A percentile compares a stretch with the other conserved stretches of the same genome.
Evolutionary conservation across 31 red algal species (phyloP).

Genomic region (Porphyra umbilicalis): DNA sequence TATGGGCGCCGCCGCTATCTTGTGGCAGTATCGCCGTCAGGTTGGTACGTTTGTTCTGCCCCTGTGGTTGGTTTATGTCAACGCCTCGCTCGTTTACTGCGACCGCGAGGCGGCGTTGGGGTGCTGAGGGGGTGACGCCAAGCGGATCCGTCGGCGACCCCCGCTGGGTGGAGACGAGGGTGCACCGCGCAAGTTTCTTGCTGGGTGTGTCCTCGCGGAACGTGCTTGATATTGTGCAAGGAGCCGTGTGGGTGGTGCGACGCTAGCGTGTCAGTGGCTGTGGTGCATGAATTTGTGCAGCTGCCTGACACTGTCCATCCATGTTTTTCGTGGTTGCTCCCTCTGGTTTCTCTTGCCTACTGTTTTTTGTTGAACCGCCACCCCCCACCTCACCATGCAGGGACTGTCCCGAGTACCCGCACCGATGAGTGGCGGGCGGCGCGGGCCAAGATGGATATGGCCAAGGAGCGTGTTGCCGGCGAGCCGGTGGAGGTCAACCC

Average conservation of each 20-base stretch:
- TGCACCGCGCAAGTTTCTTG: too few species aligned
- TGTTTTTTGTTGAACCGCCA: background rate
- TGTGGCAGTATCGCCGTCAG: constrained; percentile 3
- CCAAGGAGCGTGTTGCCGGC: constrained; percentile 29
- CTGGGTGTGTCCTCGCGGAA: too few species aligned
- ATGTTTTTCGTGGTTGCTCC: too few species aligned
- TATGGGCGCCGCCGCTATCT: constrained; percentile 35
- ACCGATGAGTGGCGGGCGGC: constrained; percentile 66
- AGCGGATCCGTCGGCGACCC: too few species aligned
- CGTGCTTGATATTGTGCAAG: too few species aligned
- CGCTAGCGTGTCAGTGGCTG: too few species aligned
- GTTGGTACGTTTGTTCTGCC: constrained; percentile 9
- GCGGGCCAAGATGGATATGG: constrained; percentile 9
- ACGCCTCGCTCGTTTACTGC: background rate
- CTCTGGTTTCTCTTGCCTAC: background rate
- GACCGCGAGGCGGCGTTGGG: too few species aligned
- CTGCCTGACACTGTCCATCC: too few species aligned
- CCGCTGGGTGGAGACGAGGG: too few species aligned
- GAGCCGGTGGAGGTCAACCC: constrained; percentile 68
- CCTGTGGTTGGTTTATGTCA: background rate
- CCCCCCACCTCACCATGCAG: background rate
- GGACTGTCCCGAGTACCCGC: constrained; percentile 25
- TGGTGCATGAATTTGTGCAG: too few species aligned
- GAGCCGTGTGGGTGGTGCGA: too few species aligned
- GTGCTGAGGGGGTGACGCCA: too few species aligned